Evolutionary conservation across 2,329 filamentous ascomycete species (phyloP).

Genomic region (Falciphora oryzae): DNA sequence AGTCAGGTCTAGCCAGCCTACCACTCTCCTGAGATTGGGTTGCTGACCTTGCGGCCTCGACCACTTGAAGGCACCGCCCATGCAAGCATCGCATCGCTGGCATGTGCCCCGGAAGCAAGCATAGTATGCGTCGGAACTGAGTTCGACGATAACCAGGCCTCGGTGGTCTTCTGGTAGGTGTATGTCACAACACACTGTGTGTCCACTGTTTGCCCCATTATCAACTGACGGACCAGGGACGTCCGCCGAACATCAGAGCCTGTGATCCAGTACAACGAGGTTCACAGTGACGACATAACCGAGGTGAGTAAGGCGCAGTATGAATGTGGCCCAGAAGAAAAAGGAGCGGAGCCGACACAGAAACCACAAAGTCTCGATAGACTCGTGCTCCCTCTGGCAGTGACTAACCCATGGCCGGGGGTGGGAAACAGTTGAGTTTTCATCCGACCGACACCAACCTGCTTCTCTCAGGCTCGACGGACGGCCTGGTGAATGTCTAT

Average conservation of each 20-base stretch:
- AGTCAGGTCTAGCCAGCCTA: too few relatives aligned
- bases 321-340: background rate
- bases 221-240: slow-evolving; percentile 40
- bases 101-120: slow-evolving; percentile 50
- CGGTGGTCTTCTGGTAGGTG: slow-evolving; percentile 54
- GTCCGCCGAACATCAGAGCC: slow-evolving; percentile 42
- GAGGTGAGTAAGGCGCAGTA: slow-evolving; percentile 32
- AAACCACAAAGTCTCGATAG: background rate
- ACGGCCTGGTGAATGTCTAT: slow-evolving; percentile 73
- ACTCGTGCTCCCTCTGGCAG: background rate
- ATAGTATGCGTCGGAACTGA: slow-evolving; percentile 70
- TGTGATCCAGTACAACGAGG: slow-evolving; percentile 53
- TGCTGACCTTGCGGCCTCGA: background rate
- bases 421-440: slow-evolving; percentile 43
- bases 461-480: slow-evolving; percentile 71
- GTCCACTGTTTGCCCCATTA: slow-evolving; percentile 1
- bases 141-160: slow-evolving; percentile 56
- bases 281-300: slow-evolving; percentile 64
- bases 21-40: slow-evolving; percentile 17
- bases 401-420: slow-evolving; percentile 12
- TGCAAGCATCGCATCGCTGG: slow-evolving; percentile 54
- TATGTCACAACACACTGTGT: background rate
- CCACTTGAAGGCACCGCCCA: slow-evolving; percentile 14
- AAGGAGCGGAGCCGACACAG: background rate
- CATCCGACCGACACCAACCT: slow-evolving; percentile 55